Percentiles rank a stretch among this genome's conserved stretches.
Evolutionary conservation across 345 rosid genomes (phyloP).

Genomic region (Eucalyptus brandiana): DNA sequence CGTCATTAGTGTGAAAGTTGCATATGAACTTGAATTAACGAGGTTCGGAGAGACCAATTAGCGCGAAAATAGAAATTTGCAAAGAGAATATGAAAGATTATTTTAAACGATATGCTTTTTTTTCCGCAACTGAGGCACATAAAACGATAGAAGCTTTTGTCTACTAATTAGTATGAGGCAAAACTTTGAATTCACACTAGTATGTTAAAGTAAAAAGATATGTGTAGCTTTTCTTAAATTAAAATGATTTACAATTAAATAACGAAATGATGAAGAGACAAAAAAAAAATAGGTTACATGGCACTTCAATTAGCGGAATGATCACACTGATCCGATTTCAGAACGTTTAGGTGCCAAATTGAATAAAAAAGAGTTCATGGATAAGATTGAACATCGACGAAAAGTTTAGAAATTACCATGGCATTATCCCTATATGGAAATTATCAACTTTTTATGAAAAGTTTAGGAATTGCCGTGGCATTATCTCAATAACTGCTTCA

Average conservation of each 20-base stretch:
- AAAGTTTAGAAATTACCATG: background rate
- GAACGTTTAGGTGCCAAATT: background rate
- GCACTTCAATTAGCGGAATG: background rate
- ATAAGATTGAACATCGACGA: background rate
- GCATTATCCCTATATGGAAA: background rate
- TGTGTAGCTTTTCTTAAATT: background rate
- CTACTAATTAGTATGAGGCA: background rate
- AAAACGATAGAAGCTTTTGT: background rate
- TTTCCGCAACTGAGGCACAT: background rate
- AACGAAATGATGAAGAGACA: background rate
- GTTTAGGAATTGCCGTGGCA: too few species aligned
- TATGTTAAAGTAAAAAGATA: background rate
- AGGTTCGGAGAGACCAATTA: background rate
- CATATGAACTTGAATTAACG: background rate
- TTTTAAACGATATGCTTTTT: background rate
- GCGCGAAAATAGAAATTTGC: background rate
- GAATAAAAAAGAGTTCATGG: background rate
- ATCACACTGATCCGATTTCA: fast-evolving
- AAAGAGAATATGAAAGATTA: background rate
- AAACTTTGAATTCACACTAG: background rate
- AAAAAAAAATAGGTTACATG: background rate
- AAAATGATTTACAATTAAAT: background rate
- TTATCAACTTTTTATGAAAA: too few species aligned
- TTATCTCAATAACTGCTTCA: too few species aligned
- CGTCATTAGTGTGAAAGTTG: background rate